Evolutionary conservation across 2,329 filamentous ascomycete genomes (phyloP).

Genomic region (Cladosporium sphaerospermum): DNA sequence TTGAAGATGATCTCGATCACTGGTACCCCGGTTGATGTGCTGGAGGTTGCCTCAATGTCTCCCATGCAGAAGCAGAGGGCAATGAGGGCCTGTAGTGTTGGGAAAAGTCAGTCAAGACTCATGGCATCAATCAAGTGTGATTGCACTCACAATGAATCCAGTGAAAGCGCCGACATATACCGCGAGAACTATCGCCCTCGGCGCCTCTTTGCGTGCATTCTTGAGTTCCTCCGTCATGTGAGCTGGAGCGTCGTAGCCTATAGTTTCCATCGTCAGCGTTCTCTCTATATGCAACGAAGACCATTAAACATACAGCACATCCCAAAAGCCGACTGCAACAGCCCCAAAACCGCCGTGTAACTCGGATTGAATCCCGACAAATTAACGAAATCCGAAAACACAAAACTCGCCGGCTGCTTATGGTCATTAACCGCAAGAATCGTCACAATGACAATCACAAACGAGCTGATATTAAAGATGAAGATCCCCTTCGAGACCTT

Average conservation of each 20-base stretch:
- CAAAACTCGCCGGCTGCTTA: slow-evolving; percentile 49
- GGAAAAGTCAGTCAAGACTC: neutral
- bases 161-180: slow-evolving; percentile 42
- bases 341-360: slow-evolving; percentile 49
- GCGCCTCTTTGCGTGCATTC: slow-evolving; percentile 46
- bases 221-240: slow-evolving; percentile 54
- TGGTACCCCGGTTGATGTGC: slow-evolving; percentile 44
- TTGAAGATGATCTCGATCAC: slow-evolving; percentile 50
- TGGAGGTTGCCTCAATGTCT: slow-evolving; percentile 42
- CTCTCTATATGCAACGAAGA: neutral
- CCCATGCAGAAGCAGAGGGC: slow-evolving; percentile 49
- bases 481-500: slow-evolving; percentile 46
- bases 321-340: slow-evolving; percentile 49
- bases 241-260: slow-evolving; percentile 39
- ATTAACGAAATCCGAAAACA: slow-evolving; percentile 51
- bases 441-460: slow-evolving; percentile 46
- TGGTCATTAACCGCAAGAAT: slow-evolving; percentile 50
- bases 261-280: neutral
- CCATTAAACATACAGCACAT: slow-evolving; percentile 41
- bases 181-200: slow-evolving; percentile 42
- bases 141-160: slow-evolving; percentile 33
- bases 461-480: slow-evolving; percentile 49
- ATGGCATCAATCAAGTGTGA: neutral
- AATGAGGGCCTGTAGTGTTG: slow-evolving; percentile 31
- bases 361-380: slow-evolving; percentile 46